A percentile compares a stretch with the other conserved stretches of the same genome.
Evolutionary conservation across 2,329 filamentous ascomycete species (phyloP).

Genomic region (Fusarium aywerte): DNA sequence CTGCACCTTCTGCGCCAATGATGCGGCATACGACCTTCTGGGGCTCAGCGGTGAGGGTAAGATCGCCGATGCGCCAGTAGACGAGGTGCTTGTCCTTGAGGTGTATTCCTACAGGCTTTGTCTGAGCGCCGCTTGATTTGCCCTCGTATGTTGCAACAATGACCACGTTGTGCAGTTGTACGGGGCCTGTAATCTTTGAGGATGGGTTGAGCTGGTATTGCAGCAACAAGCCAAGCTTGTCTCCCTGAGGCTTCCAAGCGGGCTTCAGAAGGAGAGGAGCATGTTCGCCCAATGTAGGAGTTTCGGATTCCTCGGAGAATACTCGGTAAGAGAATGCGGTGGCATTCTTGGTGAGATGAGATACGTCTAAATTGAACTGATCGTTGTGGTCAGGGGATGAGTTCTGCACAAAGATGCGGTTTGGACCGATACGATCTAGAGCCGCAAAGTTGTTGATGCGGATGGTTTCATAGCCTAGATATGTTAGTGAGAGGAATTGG

Average conservation of each 20-base stretch:
- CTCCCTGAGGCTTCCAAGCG: conserved; percentile 83
- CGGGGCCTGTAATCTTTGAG: conserved; percentile 58
- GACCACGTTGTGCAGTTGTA: conserved; percentile 75
- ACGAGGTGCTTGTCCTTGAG: conserved; percentile 79
- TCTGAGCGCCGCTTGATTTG: conserved; percentile 74
- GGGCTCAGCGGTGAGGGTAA: conserved; percentile 72
- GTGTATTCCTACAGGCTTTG: conserved; percentile 83
- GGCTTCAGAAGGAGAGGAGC: conserved; percentile 80
- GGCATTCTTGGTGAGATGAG: conserved; percentile 76
- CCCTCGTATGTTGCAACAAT: conserved; percentile 79
- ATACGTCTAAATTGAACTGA: conserved; percentile 80
- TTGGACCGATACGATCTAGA: conserved; percentile 94
- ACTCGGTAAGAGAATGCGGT: conserved; percentile 95
- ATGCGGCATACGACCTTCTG: conserved; percentile 88
- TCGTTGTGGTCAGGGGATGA: conserved; percentile 72
- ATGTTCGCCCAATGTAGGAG: conserved; percentile 60
- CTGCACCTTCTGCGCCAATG: conserved; percentile 73
- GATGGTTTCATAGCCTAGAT: conserved; percentile 71
- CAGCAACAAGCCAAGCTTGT: conserved; percentile 86
- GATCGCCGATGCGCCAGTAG: conserved; percentile 82
- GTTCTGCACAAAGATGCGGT: conserved; percentile 88
- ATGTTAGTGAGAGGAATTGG: conserved; percentile 1
- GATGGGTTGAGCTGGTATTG: conserved; percentile 85
- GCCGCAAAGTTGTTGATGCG: conserved; percentile 86
- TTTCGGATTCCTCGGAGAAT: conserved; percentile 71